Conservation (phyloP, 768 basidiomycete genomes). For the Lactarius evosmus region DNA sequence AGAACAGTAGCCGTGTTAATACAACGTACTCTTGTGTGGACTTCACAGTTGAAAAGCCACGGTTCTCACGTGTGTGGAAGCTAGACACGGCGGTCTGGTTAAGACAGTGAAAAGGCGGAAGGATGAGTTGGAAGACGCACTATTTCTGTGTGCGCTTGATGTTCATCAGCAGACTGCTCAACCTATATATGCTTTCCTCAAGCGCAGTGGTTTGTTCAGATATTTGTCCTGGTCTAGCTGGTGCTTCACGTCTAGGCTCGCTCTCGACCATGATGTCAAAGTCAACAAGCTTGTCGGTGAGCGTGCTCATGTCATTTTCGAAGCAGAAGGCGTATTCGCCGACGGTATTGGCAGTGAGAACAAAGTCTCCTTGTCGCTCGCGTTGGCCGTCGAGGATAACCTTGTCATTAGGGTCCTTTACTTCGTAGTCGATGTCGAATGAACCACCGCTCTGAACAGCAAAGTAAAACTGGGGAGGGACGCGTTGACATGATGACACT, state of each 20-base stretch:
- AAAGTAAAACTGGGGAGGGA: constrained; percentile 81
- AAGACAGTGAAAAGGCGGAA: neutral
- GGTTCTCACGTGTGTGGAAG: constrained; percentile 91
- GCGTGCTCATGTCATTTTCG: constrained; percentile 93
- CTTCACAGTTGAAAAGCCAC: constrained; percentile 89
- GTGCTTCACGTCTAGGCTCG: constrained; percentile 86
- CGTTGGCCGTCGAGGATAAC: constrained; percentile 82
- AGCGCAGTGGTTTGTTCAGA: constrained; percentile 89
- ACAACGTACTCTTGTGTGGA: constrained; percentile 75
- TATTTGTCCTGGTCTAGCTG: constrained; percentile 84
- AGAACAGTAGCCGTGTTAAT: neutral
- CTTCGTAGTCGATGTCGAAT: constrained; percentile 92
- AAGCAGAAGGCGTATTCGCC: constrained; percentile 97
- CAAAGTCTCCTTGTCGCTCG: constrained; percentile 95
- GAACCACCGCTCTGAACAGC: constrained; percentile 97
- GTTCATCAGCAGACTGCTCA: constrained; percentile 81
- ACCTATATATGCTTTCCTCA: constrained; percentile 92
- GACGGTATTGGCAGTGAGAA: constrained; percentile 88
- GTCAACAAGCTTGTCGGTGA: constrained; percentile 92
- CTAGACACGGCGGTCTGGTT: constrained; percentile 39
- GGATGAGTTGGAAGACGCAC: constrained; percentile 46
- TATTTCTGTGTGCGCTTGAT: constrained; percentile 94
- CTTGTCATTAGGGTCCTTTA: constrained; percentile 88
- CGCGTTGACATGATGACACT: constrained; percentile 1
- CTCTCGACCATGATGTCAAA: constrained; percentile 99